Evolutionary conservation across 768 basidiomycete genomes (phyloP).

Genomic region (Zangia roseola): DNA sequence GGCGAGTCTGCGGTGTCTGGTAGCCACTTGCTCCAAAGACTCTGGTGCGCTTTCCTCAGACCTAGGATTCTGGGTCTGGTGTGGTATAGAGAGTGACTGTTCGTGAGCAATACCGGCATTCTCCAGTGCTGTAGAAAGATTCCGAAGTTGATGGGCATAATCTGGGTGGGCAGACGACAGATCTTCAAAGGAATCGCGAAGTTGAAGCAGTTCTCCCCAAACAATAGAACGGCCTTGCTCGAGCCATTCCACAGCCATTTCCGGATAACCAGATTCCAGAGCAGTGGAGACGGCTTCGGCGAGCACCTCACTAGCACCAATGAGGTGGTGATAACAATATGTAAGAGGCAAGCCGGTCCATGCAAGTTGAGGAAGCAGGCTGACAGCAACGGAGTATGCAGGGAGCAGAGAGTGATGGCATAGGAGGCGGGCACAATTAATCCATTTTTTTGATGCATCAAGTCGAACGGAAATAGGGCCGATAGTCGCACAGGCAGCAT

Average conservation of each 20-base stretch:
- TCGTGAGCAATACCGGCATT: not conserved
- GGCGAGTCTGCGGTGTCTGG: constrained; percentile 5
- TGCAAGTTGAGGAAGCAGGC: constrained; percentile 20
- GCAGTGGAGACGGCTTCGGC: constrained; percentile 23
- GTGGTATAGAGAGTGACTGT: not conserved
- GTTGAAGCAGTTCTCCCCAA: constrained; percentile 14
- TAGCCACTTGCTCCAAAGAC: constrained; percentile 1
- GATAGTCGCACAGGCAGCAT: too few species aligned
- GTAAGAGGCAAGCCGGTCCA: constrained; percentile 15
- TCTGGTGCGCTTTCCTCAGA: not conserved
- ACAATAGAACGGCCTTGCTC: constrained; percentile 17
- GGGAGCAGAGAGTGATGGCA: constrained; percentile 12
- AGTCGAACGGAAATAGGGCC: too few species aligned
- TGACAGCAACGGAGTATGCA: constrained; percentile 19
- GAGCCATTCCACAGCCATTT: constrained; percentile 15
- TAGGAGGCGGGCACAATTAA: not conserved
- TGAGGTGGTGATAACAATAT: constrained; percentile 15
- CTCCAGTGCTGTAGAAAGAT: not conserved
- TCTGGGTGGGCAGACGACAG: constrained; percentile 1
- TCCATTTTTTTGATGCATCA: constrained; percentile 8
- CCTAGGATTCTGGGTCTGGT: not conserved
- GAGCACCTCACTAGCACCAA: constrained; percentile 9
- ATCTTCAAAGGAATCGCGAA: constrained; percentile 9
- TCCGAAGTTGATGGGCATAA: constrained; percentile 1
- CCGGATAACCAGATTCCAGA: constrained; percentile 3